Conservation (phyloP, 2,329 filamentous ascomycete species). For the Chrysoporthe cubensis region DNA sequence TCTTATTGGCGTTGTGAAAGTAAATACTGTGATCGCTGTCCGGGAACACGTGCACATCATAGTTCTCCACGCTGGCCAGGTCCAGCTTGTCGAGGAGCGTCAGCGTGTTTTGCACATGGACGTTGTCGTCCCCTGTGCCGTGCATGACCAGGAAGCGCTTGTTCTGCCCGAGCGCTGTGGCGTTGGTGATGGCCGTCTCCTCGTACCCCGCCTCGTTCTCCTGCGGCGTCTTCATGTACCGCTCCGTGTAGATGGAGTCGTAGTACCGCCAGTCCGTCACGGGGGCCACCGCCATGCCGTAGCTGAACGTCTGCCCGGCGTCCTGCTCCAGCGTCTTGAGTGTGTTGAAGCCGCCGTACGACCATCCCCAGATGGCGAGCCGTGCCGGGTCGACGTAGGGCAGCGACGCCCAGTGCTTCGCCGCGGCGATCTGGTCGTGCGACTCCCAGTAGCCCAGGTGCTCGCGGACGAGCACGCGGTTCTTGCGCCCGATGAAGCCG, state of each 20-base stretch:
- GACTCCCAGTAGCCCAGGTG: conserved; percentile 86
- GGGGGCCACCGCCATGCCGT: conserved; percentile 97
- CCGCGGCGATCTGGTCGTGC: conserved; percentile 87
- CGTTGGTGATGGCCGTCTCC: conserved; percentile 74
- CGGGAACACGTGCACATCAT: conserved; percentile 95
- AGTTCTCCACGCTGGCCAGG: conserved; percentile 81
- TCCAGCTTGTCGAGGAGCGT: conserved; percentile 86
- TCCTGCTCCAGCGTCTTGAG: conserved; percentile 94
- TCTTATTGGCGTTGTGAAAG: conserved; percentile 88
- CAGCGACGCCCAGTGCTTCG: conserved; percentile 80
- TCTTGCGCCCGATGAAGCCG: conserved; percentile 83
- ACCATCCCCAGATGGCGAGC: conserved; percentile 98
- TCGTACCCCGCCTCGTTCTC: conserved; percentile 79
- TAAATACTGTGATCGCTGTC: conserved; percentile 95
- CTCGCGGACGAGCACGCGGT: conserved; percentile 79
- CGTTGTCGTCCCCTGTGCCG: conserved; percentile 94
- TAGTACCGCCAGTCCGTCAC: conserved; percentile 99
- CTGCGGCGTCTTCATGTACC: conserved; percentile 95
- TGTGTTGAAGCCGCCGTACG: conserved; percentile 92
- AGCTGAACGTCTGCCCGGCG: conserved; percentile 86
- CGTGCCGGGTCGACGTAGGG: conserved; percentile 80
- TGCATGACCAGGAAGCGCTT: conserved; percentile 95
- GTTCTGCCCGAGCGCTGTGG: conserved; percentile 71
- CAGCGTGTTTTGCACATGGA: conserved; percentile 94
- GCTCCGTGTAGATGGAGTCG: conserved; percentile 90